Conservation (phyloP, 495 filamentous ascomycete species). For the Margaritispora aquatica region DNA sequence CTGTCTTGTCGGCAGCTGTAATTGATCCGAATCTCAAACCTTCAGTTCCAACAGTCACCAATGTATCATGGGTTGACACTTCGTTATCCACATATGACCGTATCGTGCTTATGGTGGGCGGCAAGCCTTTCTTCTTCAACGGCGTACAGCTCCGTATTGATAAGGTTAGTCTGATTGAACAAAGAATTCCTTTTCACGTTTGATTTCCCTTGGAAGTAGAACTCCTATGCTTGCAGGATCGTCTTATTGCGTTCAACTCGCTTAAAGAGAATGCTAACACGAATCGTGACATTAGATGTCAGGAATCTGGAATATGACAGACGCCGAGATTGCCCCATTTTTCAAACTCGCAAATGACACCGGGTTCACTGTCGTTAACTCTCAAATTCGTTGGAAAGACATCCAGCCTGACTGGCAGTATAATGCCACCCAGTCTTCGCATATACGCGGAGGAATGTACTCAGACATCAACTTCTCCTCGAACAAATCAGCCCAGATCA, state of each 20-base stretch:
- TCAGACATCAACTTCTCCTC: neutral
- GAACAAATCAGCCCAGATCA: neutral
- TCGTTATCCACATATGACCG: neutral
- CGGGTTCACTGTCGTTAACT: neutral
- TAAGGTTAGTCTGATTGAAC: too few species aligned
- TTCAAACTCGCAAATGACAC: neutral
- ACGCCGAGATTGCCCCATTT: neutral
- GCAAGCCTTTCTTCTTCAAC: neutral
- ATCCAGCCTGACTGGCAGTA: neutral
- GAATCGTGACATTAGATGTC: too few species aligned
- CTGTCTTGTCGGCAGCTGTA: neutral
- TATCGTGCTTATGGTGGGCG: neutral
- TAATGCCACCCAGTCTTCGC: neutral
- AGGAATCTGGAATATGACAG: neutral
- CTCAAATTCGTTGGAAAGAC: neutral
- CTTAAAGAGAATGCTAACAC: too few species aligned
- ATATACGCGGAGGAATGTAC: neutral
- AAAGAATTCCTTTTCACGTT: too few species aligned
- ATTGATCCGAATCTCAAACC: neutral
- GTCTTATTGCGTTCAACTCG: too few species aligned
- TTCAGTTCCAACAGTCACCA: neutral
- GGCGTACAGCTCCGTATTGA: neutral
- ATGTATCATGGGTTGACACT: neutral
- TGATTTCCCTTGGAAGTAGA: too few species aligned
- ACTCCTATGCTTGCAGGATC: too few species aligned